phyloP scores from a whole-genome alignment of 176 grass and related monocot genomes.

The Eragrostis nindensis region DNA sequence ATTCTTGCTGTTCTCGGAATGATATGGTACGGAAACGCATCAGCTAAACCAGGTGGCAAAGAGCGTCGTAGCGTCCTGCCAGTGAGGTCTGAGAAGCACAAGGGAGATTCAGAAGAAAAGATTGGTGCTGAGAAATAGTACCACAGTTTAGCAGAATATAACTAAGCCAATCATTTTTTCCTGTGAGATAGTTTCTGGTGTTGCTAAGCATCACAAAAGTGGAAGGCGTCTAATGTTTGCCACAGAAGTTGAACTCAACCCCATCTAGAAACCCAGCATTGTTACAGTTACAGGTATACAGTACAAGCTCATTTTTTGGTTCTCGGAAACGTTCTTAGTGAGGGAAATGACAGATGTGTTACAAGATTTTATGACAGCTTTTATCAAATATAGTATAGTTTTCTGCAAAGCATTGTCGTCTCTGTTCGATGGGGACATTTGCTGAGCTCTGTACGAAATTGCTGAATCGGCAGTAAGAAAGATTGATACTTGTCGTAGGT shows the following conservation, averaged over 20 bases:
- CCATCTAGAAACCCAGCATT: conserved; percentile 16
- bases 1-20: conserved; percentile 1
- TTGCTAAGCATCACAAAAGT: conserved; percentile 4
- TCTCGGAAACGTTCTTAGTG: background rate
- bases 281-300: conserved; percentile 36
- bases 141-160: background rate
- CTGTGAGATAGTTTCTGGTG: conserved; percentile 38
- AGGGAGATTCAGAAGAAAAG: background rate
- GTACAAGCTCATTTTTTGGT: conserved; percentile 14
- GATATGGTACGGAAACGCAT: background rate
- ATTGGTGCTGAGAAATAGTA: conserved; percentile 1
- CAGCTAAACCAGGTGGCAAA: conserved; percentile 10
- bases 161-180: background rate
- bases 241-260: conserved; percentile 3
- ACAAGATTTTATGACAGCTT: conserved; percentile 12
- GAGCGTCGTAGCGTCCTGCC: background rate
- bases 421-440: background rate
- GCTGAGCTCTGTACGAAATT: background rate
- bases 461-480: background rate
- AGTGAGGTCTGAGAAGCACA: background rate
- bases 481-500: background rate
- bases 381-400: conserved; percentile 21
- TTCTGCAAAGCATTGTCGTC: background rate
- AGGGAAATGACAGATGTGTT: background rate
- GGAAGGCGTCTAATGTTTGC: conserved; percentile 18